Evolutionary conservation across 1,284 basidiomycete species (phyloP).

Genomic region (Wallemia hederae): DNA sequence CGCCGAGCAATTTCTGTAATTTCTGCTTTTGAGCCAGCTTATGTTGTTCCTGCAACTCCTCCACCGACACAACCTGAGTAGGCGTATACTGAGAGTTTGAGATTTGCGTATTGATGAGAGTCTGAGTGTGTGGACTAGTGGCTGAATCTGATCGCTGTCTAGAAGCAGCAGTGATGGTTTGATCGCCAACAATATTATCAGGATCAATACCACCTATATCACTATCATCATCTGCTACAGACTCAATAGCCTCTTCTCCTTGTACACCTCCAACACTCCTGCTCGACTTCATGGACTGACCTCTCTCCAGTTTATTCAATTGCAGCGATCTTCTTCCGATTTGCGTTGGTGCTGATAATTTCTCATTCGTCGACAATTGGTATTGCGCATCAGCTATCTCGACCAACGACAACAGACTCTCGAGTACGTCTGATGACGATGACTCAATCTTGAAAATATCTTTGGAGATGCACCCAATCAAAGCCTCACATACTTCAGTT

Average conservation of each 20-base stretch:
- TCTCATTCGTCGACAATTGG: not conserved
- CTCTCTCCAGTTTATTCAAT: not conserved
- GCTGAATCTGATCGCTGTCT: slow-evolving; percentile 10
- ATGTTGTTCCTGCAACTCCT: slow-evolving; percentile 2
- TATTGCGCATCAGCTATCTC: slow-evolving; percentile 1
- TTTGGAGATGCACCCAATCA: slow-evolving; percentile 1
- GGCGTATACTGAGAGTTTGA: slow-evolving; percentile 1
- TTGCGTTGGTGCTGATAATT: not conserved
- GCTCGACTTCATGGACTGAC: not conserved
- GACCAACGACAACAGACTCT: slow-evolving; percentile 8
- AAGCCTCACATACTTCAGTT: not conserved
- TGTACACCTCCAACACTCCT: not conserved
- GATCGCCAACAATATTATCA: slow-evolving; percentile 9
- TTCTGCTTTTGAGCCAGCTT: slow-evolving; percentile 21
- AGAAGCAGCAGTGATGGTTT: slow-evolving; percentile 10
- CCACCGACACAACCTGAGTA: not conserved
- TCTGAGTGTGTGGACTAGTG: not conserved
- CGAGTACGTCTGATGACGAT: slow-evolving; percentile 5
- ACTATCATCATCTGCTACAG: not conserved
- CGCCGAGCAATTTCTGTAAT: slow-evolving; percentile 40
- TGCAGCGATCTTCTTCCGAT: not conserved
- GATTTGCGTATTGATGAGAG: not conserved
- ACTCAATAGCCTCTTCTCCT: too few relatives aligned
- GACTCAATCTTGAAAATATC: slow-evolving; percentile 1
- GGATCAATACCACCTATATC: not conserved